Evolutionary conservation across 2,329 filamentous ascomycete genomes (phyloP).

Genomic region (Aulographum hederae): DNA sequence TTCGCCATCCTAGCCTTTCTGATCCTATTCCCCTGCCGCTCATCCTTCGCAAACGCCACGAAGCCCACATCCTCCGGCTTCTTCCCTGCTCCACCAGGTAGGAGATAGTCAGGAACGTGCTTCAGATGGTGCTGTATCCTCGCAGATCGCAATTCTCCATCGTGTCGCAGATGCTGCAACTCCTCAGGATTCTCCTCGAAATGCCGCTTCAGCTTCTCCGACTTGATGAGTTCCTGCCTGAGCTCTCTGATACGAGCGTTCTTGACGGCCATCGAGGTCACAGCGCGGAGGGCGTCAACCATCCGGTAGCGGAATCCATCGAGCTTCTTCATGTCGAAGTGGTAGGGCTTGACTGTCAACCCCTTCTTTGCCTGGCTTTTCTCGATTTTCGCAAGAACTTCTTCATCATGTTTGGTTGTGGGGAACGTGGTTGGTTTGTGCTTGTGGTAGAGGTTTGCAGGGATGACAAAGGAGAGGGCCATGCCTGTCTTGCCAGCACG

Average conservation of each 20-base stretch:
- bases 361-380: constrained; percentile 62
- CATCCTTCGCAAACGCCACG: constrained; percentile 41
- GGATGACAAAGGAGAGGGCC: constrained; percentile 88
- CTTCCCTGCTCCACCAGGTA: constrained; percentile 57
- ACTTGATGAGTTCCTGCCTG: constrained; percentile 76
- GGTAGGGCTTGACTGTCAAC: constrained; percentile 73
- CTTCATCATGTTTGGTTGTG: constrained; percentile 67
- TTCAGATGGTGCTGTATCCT: constrained; percentile 77
- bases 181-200: constrained; percentile 96
- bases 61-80: constrained; percentile 55
- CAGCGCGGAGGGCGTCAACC: constrained; percentile 75
- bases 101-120: constrained; percentile 83
- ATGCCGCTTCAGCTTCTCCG: constrained; percentile 82
- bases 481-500: constrained; percentile 83
- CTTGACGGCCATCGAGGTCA: constrained; percentile 76
- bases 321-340: constrained; percentile 86
- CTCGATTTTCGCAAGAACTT: constrained; percentile 60
- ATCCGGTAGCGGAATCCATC: constrained; percentile 91
- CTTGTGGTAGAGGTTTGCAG: constrained; percentile 64
- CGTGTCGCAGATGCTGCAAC: constrained; percentile 71
- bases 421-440: constrained; percentile 71
- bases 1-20: constrained; percentile 26
- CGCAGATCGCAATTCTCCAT: constrained; percentile 69
- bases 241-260: constrained; percentile 81
- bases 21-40: constrained; percentile 21